Evolutionary conservation across 148 eudicot genomes (phyloP).

Genomic region (Vaccinium corymbosum): DNA sequence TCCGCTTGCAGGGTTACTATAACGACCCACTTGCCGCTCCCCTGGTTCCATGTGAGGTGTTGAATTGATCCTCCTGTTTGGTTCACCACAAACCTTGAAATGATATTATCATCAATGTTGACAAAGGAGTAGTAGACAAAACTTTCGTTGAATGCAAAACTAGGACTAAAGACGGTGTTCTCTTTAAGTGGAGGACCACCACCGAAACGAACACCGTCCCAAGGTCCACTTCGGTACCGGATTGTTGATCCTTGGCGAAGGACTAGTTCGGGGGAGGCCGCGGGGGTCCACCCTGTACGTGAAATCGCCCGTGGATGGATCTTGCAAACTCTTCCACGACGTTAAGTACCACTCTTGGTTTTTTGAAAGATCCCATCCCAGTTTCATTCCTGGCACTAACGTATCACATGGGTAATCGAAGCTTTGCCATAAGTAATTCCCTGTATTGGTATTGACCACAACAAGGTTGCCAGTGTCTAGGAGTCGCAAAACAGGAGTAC

Average conservation of each 20-base stretch:
- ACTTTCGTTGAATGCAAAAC: constrained; percentile 5
- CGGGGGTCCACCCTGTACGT: constrained; percentile 20
- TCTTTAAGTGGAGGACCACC: constrained; percentile 19
- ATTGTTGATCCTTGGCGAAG: constrained; percentile 11
- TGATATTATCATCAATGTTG: constrained; percentile 1
- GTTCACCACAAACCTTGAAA: constrained; percentile 28
- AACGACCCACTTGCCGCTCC: constrained; percentile 12
- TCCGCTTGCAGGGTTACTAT: not conserved
- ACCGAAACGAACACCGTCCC: constrained; percentile 36
- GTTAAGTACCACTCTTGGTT: constrained; percentile 18
- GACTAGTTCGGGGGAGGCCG: constrained; percentile 22
- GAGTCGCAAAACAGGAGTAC: constrained; percentile 19
- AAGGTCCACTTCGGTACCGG: constrained; percentile 29
- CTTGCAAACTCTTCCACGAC: constrained; percentile 24
- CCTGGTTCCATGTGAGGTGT: constrained; percentile 17
- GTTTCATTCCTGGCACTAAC: constrained; percentile 29
- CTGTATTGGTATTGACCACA: not conserved
- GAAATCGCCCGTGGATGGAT: constrained; percentile 18
- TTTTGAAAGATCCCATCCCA: constrained; percentile 21
- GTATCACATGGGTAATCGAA: constrained; percentile 33
- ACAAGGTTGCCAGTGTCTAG: constrained; percentile 35
- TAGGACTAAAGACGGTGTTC: constrained; percentile 20
- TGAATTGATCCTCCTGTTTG: constrained; percentile 11
- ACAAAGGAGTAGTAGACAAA: constrained; percentile 19
- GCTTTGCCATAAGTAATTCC: constrained; percentile 27